Evolutionary conservation across 352 stramenopile genomes (phyloP).

Genomic region (Thraustochytrium striatum): DNA sequence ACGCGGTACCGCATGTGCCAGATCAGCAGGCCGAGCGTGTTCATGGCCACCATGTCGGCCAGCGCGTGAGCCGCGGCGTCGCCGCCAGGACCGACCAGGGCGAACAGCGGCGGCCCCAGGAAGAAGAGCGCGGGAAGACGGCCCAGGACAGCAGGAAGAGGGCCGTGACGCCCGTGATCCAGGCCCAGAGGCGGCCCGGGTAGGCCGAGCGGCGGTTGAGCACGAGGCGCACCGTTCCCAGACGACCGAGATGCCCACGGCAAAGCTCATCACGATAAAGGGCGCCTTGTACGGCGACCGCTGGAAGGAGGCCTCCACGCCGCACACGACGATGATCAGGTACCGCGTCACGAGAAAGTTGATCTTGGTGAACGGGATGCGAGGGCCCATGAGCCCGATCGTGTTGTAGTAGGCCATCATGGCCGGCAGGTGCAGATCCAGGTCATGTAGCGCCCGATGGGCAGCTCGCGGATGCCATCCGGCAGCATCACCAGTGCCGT

Average conservation of each 20-base stretch:
- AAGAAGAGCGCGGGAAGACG: constrained; percentile 47
- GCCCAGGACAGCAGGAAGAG: constrained; percentile 47
- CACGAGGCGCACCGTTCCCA: too few species aligned
- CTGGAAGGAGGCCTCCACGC: constrained; percentile 5
- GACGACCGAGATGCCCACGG: constrained; percentile 10
- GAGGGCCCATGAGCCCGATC: constrained; percentile 26
- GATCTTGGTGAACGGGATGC: background rate
- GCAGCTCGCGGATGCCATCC: background rate
- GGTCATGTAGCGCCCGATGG: constrained; percentile 16
- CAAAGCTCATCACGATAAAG: constrained; percentile 4
- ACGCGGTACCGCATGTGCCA: constrained; percentile 49
- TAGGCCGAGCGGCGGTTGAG: too few species aligned
- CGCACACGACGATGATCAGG: constrained; percentile 27
- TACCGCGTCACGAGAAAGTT: constrained; percentile 42
- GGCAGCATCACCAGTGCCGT: too few species aligned
- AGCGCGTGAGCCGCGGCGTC: constrained; percentile 40
- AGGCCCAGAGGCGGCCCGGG: constrained; percentile 1
- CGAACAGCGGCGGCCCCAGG: constrained; percentile 27
- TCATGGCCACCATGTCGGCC: constrained; percentile 41
- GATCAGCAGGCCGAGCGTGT: constrained; percentile 40
- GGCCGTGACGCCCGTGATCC: background rate
- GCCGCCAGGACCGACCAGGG: constrained; percentile 20
- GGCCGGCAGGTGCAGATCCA: constrained; percentile 35
- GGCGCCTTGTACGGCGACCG: background rate
- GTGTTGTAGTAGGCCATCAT: constrained; percentile 8